phyloP scores from a whole-genome alignment of 805 yeast genomes.

The Metahyphopichia silvanorum region DNA sequence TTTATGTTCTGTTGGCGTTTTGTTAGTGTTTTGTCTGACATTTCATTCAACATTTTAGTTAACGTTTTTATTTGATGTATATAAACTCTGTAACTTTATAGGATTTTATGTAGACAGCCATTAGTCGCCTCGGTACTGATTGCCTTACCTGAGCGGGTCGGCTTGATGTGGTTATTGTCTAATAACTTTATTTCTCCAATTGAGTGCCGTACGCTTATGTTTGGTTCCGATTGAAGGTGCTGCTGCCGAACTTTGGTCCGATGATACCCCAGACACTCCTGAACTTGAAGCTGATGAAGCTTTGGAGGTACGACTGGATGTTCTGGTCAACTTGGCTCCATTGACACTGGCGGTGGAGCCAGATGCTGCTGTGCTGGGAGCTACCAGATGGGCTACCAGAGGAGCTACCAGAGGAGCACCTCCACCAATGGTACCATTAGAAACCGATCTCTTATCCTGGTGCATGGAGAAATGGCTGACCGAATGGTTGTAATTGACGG shows the following conservation, averaged over 20 bases:
- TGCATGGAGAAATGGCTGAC: slow-evolving; percentile 9
- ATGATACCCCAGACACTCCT: slow-evolving; percentile 4
- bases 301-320: slow-evolving; percentile 14
- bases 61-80: too few relatives aligned
- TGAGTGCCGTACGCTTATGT: slow-evolving; percentile 22
- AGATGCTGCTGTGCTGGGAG: neutral
- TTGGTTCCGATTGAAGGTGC: slow-evolving; percentile 1
- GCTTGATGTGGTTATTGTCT: too few relatives aligned
- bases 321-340: slow-evolving; percentile 16
- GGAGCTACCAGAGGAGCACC: slow-evolving; percentile 6
- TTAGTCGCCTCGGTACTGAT: too few relatives aligned
- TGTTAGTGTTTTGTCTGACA: too few relatives aligned
- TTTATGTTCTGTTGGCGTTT: too few relatives aligned
- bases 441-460: slow-evolving; percentile 6
- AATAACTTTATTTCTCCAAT: slow-evolving; percentile 19
- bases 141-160: too few relatives aligned
- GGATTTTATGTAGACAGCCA: too few relatives aligned
- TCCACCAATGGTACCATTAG: slow-evolving; percentile 12
- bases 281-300: slow-evolving; percentile 10
- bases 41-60: too few relatives aligned
- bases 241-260: slow-evolving; percentile 1
- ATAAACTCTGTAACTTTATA: too few relatives aligned
- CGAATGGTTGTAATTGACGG: slow-evolving; percentile 20
- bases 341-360: neutral
- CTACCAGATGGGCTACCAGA: slow-evolving; percentile 5